Base-by-base conservation (phyloP, 2,329 filamentous ascomycete genomes). In the Hypoxylon sp. region DNA sequence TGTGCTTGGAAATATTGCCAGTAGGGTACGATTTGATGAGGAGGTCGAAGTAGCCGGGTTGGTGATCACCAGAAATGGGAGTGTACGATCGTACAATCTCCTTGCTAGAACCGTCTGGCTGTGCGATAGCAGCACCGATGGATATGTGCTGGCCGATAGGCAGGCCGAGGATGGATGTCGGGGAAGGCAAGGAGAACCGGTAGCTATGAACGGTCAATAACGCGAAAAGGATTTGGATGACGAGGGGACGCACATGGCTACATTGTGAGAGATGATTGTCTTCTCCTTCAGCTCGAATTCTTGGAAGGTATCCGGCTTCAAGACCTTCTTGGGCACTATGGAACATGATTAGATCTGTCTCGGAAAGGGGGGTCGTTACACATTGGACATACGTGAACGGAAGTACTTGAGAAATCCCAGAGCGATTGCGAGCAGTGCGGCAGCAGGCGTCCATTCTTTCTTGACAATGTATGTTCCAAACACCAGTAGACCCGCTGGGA, bases 81-180 rank as follows among this genome's bases (percentile, higher is more conserved):
- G 94, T 97, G 85, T 97, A 97, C 22, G 93, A 97, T 77, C 94
- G 92, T 61, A 97, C 90, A 72, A 97, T 91, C 79, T 97, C 92
- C 84, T 96, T 95, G 73, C 85, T 85, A 76, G 87, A 86, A 79
- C 93, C 94, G 76, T 93, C 90, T 63, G 85, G 82, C 77, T 91
- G 88, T 48, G 82, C 76, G 69, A 94, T 89, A 63, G 88, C 89
- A 63, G 94, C 95, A 74, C 92, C 93, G 79, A 99, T 94, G 70
- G 95, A 98, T 83, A 99, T 98, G 86, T 99, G 96, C 85, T 99
- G 96, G 79, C 96, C 96, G 84, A 98, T 98, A 74, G 96, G 95
- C 48, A 98, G 92, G 78, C 96, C 96, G 77, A 98, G 93, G 80
- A 98, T 94, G 74, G 92, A 89, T 76, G 85, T 91, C 44, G 90